Conservation (phyloP, 2,329 filamentous ascomycete species). For the Emydomyces testavorans region DNA sequence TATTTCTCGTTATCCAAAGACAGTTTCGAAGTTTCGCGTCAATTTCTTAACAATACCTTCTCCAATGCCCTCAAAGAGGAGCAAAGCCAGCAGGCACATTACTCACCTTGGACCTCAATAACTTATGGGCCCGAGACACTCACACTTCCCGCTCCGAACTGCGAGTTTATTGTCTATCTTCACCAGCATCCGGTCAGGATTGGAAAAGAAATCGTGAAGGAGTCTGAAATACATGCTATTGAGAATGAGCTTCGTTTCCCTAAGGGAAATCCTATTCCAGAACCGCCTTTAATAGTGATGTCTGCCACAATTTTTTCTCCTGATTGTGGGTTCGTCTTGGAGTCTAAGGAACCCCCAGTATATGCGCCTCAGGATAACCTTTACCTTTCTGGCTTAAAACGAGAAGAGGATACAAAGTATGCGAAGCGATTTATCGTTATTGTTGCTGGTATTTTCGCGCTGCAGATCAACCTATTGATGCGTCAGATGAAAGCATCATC, state of each 20-base stretch:
- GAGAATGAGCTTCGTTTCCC: conserved; percentile 51
- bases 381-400: conserved; percentile 47
- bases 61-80: conserved; percentile 50
- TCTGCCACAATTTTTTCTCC: conserved; percentile 53
- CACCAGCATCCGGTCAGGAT: conserved; percentile 45
- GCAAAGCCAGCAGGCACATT: conserved; percentile 47
- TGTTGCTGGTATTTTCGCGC: conserved; percentile 39
- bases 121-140: conserved; percentile 44
- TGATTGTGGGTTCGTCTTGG: conserved; percentile 54
- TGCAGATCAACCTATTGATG: conserved; percentile 47
- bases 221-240: conserved; percentile 38
- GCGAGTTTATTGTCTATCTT: conserved; percentile 78
- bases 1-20: conserved; percentile 58
- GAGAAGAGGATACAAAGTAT: conserved; percentile 44
- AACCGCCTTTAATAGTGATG: conserved; percentile 44
- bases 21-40: conserved; percentile 47
- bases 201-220: conserved; percentile 23
- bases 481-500: conserved; percentile 54
- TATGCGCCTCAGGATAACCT: conserved; percentile 40
- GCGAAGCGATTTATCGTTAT: conserved; percentile 44
- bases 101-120: conserved; percentile 65
- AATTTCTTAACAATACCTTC: conserved; percentile 62
- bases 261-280: conserved; percentile 44
- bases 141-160: conserved; percentile 54
- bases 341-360: conserved; percentile 49